Evolutionary conservation across 306 rosid genomes (phyloP).

Genomic region (Dalbergia oliveri): DNA sequence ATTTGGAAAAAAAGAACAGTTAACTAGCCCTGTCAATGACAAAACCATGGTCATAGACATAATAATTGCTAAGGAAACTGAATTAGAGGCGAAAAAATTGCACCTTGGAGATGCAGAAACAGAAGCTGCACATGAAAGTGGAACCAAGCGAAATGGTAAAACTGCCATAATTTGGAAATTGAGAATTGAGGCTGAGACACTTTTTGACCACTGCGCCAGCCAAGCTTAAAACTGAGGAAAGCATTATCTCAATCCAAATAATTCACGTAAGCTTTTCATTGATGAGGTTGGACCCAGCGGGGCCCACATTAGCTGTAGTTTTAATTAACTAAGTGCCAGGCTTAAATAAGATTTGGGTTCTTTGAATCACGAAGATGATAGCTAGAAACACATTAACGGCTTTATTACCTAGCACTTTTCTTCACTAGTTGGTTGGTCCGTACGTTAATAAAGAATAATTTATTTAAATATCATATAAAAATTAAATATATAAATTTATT

Average conservation of each 20-base stretch:
- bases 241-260: conserved; percentile 27
- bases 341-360: too few relatives aligned
- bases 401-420: too few relatives aligned
- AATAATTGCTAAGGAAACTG: neutral
- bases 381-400: too few relatives aligned
- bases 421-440: too few relatives aligned
- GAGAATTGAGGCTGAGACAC: neutral
- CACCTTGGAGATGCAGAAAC: conserved; percentile 39
- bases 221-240: conserved; percentile 12
- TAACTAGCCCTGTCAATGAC: neutral
- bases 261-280: neutral
- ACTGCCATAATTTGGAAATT: conserved; percentile 40
- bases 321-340: too few relatives aligned
- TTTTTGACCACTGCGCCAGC: neutral
- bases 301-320: neutral
- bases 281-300: conserved; percentile 25
- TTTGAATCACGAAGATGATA: too few relatives aligned
- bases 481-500: too few relatives aligned
- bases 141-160: conserved; percentile 40
- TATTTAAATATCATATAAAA: too few relatives aligned
- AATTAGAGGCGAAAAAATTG: neutral
- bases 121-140: conserved; percentile 32
- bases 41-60: neutral
- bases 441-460: too few relatives aligned
- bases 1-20: neutral